Percentiles rank a stretch among this genome's conserved stretches.
Conservation (phyloP, 768 basidiomycete species). For the Holtermannia corniformis region DNA sequence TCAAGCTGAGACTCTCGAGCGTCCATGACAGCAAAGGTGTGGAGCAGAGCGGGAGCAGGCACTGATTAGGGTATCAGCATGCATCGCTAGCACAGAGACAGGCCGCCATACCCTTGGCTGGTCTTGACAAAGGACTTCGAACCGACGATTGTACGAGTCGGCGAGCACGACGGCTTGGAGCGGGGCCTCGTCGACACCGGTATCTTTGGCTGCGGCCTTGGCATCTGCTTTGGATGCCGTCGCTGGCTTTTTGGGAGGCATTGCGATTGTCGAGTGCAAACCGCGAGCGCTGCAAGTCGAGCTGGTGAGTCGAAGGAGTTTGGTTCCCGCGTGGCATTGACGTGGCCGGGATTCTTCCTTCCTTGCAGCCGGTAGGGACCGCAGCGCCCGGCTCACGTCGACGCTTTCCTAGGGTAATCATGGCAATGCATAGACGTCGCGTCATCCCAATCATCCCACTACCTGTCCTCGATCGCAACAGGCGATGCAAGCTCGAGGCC, state of each 20-base stretch:
- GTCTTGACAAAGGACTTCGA: constrained; percentile 76
- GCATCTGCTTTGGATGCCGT: neutral
- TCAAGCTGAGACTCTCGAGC: constrained; percentile 85
- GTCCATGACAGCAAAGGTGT: constrained; percentile 92
- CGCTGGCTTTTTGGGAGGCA: neutral
- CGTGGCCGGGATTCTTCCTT: too few species aligned
- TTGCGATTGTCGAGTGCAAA: neutral
- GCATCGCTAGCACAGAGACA: constrained; percentile 39
- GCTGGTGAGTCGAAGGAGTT: too few species aligned
- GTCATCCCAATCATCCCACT: too few species aligned
- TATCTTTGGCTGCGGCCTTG: neutral
- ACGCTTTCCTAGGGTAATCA: too few species aligned
- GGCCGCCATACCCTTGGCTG: constrained; percentile 59
- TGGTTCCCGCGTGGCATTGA: too few species aligned
- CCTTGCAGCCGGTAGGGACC: too few species aligned
- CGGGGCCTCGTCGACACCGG: constrained; percentile 55
- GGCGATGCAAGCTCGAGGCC: too few species aligned
- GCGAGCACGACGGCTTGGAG: constrained; percentile 92
- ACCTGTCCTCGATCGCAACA: too few species aligned
- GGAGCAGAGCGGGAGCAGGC: constrained; percentile 87
- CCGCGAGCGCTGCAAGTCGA: too few species aligned
- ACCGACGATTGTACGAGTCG: constrained; percentile 90
- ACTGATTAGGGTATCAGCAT: constrained; percentile 55
- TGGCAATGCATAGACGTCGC: too few species aligned
- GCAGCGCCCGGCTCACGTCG: too few species aligned